Evolutionary conservation across 2,329 filamentous ascomycete species (phyloP), one percentile per base, ranked within the genome.

Genomic region (Curvularia hawaiiensis): DNA sequence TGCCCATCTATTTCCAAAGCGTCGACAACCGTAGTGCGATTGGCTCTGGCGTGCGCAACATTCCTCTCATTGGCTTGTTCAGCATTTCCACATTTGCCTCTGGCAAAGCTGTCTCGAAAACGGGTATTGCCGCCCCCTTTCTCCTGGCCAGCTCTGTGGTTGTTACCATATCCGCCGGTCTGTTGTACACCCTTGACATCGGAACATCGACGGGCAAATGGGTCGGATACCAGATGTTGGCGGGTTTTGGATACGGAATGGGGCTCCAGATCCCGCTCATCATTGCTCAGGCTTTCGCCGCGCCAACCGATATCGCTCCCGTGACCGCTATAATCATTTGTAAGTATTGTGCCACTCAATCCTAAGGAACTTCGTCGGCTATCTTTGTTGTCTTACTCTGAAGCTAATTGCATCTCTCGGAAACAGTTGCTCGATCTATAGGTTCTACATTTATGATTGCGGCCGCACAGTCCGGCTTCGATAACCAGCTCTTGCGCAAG

Each of bases 1-100:
- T 82, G 0, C 80, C 80, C 9, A 78, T 83, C 33, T 83, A 81
- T 62, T 83, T 83, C 68, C 80, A 83, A 64, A 69, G 72, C 1
- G 71, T 81, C 9, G 61, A 67, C 20, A 68, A 70, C 46, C 67
- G 70, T 12, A 71, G 61, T 9, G 70, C 80, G 0, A 66, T 71
- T 12, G 51, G 65, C 24, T 77, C 73, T 2, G 80, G 80, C 5
- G 69, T 83, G 12, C 67, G 72, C 33, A 80, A 79, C 50, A 62
- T 82, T 11, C 75, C 79, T 16, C 61, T 80, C 16, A 72, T 82
- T 11, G 48, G 82, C 9, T 48, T 68, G 22, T 50, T 66, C 20
- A 63, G 56, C 16, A 62, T 75, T n/a, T 20, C 45, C 20, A 48
- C 30, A 5, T 20, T 30, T n/a, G 28, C 30, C 9, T 40, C 28